Base-by-base conservation (phyloP, 495 filamentous ascomycete species). In the Lindgomyces ingoldianus region DNA sequence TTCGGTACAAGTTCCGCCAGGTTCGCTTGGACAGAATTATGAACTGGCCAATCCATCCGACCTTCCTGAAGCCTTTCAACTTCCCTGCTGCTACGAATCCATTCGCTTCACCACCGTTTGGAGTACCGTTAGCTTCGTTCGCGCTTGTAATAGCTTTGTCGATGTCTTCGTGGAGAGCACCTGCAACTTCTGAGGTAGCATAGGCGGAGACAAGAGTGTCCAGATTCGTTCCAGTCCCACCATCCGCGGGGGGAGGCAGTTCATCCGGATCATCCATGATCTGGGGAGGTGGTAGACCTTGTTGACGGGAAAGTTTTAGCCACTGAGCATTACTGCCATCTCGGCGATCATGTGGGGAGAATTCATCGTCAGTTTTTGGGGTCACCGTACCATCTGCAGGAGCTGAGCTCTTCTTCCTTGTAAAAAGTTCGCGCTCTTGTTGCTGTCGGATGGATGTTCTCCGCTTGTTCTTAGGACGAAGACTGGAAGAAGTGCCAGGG, bases 1-100 rank as follows among this genome's bases (percentile, higher is more conserved):
- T 97, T 41, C 94, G 87, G 77, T 99, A 97, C 2, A 99, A 85
- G 70, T 99, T 99, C 62, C 87, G 89, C 95, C 95, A 98, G 0
- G 95, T 99, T 27, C 94, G 85, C 68, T 85, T 83, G 6, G 91
- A 95, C 24, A 99, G 81, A 68, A 99, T 96, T 29, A 84, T 70
- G 74, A 98, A 97, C 72, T 99, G 94, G 27, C 89, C 81, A 11
- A 82, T 56, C 60, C 87, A 85, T 22, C 95, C 86, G 62, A 96
- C 77, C 57, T 93, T 88, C 55, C 85, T 85, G 76, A 95, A 98
- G 48, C 91, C 87, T 69, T 86, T 91, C 72, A 92, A 85, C 55
- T 76, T 78, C 29, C 82, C 81, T 11, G 67, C 60, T n/a, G 62
- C 51, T 8, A 76, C 69, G 9, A 76, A 73, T 44, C 82, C 81